A percentile compares a stretch with the other conserved stretches of the same genome.
These are phyloP conservation scores for Citrullus amarus DNA, from an alignment of 306 rosid genomes.

Conservation along the genomic window DNA sequence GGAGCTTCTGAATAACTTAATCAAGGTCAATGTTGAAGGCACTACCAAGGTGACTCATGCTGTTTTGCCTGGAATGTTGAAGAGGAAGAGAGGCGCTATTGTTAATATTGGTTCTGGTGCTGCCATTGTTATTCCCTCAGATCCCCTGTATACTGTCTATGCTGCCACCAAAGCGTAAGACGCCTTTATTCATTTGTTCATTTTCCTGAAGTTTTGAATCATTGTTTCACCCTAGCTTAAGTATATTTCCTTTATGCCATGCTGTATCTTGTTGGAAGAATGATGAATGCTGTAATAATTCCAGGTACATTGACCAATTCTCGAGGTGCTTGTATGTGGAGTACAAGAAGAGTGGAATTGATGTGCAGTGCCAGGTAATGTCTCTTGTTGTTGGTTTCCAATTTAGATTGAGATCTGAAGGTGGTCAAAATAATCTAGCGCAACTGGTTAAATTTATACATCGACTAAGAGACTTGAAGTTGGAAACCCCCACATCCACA, in stretches of 20 bases:
- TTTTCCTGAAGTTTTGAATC: not conserved
- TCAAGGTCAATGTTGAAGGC: constrained; percentile 72
- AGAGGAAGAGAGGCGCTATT: constrained; percentile 85
- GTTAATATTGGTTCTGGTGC: constrained; percentile 95
- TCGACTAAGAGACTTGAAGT: too few relatives aligned
- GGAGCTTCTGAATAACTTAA: constrained; percentile 52
- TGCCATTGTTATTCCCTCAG: constrained; percentile 80
- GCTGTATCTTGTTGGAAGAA: not conserved
- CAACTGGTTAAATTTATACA: not conserved
- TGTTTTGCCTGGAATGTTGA: constrained; percentile 72
- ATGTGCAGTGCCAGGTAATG: constrained; percentile 98
- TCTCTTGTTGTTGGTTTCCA: not conserved
- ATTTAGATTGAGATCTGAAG: not conserved
- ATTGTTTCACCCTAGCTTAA: not conserved
- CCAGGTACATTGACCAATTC: constrained; percentile 90
- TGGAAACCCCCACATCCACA: too few relatives aligned
- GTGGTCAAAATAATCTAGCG: not conserved
- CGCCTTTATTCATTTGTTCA: not conserved
- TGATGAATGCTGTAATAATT: not conserved
- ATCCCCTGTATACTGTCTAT: constrained; percentile 90
- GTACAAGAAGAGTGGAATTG: constrained; percentile 88
- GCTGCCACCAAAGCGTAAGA: constrained; percentile 95
- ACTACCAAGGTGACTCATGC: constrained; percentile 82
- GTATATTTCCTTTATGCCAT: not conserved
- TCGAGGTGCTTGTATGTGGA: constrained; percentile 87